These are phyloP conservation scores for Thalassiosira profunda DNA, from an alignment of 108 stramenopile species.

Conservation along the genomic window DNA sequence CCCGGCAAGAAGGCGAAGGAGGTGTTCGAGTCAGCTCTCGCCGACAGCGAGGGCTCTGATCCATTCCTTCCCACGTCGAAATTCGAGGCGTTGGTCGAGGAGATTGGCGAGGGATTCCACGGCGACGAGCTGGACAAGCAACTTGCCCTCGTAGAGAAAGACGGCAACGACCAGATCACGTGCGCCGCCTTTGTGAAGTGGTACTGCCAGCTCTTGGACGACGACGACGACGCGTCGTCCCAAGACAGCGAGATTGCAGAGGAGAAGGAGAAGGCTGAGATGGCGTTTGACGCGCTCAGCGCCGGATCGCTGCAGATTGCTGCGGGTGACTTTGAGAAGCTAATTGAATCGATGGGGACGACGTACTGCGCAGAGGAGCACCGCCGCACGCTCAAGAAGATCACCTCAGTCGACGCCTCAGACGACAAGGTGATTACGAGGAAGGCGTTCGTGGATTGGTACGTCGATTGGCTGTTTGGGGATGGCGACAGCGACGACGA, in stretches of 20 bases:
- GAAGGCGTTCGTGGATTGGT: constrained; percentile 82
- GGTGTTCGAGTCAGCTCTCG: constrained; percentile 64
- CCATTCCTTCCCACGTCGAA: constrained; percentile 41
- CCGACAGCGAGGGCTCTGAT: constrained; percentile 25
- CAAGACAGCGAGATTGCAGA: constrained; percentile 65
- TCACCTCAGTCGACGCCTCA: constrained; percentile 30
- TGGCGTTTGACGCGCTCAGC: constrained; percentile 43
- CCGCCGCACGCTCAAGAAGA: constrained; percentile 58
- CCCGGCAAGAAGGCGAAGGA: constrained; percentile 29
- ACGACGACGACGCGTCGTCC: constrained; percentile 46
- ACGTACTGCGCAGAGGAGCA: constrained; percentile 93
- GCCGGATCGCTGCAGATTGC: constrained; percentile 33
- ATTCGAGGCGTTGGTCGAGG: constrained; percentile 76
- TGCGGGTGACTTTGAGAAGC: constrained; percentile 62
- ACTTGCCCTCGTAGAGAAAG: constrained; percentile 58
- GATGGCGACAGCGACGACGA: constrained; percentile 69
- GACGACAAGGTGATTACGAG: constrained; percentile 34
- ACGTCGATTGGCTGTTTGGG: constrained; percentile 89
- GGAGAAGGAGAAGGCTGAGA: constrained; percentile 62
- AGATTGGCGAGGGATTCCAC: constrained; percentile 86
- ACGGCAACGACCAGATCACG: constrained; percentile 46
- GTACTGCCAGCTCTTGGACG: constrained; percentile 66
- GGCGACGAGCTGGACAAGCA: constrained; percentile 84
- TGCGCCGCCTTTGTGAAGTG: constrained; percentile 65
- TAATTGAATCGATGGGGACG: constrained; percentile 85